Evolutionary conservation across 108 stramenopile genomes (phyloP), one percentile per base, ranked within the genome.

Genomic region (Epithemia pelagica): DNA sequence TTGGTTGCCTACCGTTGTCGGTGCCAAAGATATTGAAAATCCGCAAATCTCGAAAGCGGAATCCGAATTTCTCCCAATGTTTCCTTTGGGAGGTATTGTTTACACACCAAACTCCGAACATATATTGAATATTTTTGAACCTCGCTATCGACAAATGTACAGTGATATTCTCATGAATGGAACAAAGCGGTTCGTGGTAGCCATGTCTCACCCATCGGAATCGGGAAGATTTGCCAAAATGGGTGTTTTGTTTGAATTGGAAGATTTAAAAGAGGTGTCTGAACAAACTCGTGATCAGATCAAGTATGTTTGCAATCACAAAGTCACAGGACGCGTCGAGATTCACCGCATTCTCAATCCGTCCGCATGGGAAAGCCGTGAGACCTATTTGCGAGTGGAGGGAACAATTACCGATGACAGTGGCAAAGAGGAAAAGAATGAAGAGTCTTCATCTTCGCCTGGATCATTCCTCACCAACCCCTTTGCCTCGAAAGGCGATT

Each of bases 131-230:
- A 93, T 93, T 62, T 93, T 93, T 64, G 92, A 93, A 70, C 92
- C 89, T n/a, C 85, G 92, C 15, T 93, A 93, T 69, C 83, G 92
- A 30, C 81, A 88, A 72, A 93, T 93, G 92, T 93, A 93, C 78
- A 85, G 79, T 28, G 92, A 93, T 71, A 93, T 93, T 56, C 65
- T 93, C 23, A 87, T 90, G 89, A 90, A 88, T 77, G 92, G 92
- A 0, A 80, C 79, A 52, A 86, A 88, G 70, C 83, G 89, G 15
- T 93, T 93, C 70, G 85, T 81, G 0, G 88, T 89, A 0, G 62
- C 69, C 63, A 93, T 89, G 74, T 83, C 83, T 29, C 88, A 93
- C 60, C 87, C 89, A 24, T 70, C 76, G 2, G 83, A 87, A 70
- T 56, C 78, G 57, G 92, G 89, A 28, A 69, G 84, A 62, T 89